A percentile compares a stretch with the other conserved stretches of the same genome.
These are phyloP conservation scores for Marasmius oreades DNA, from an alignment of 1,284 basidiomycete genomes.

Conservation along the genomic window DNA sequence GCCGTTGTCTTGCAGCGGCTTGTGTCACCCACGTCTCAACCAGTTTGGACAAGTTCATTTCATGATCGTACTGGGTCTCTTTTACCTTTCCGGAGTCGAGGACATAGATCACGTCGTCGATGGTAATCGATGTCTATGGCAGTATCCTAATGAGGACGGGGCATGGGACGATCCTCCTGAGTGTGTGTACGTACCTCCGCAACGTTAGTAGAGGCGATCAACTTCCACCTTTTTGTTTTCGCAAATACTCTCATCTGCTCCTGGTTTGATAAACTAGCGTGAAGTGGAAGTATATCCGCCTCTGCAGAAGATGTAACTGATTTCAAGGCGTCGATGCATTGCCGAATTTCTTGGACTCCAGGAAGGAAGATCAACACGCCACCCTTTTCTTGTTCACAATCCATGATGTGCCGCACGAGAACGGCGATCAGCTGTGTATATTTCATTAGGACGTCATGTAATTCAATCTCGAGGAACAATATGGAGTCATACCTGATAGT, in stretches of 20 bases:
- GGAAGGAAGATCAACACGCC: conserved; percentile 87
- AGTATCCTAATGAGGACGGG: not conserved
- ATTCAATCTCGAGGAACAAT: not conserved
- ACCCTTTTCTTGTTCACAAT: conserved; percentile 45
- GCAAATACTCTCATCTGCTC: conserved; percentile 85
- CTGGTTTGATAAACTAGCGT: conserved; percentile 84
- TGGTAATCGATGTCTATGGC: conserved; percentile 88
- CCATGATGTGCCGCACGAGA: conserved; percentile 65
- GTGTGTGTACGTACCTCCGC: conserved; percentile 56
- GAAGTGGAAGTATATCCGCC: conserved; percentile 76
- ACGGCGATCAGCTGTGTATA: conserved; percentile 61
- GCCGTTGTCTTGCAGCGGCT: conserved; percentile 80
- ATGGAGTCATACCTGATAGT: conserved; percentile 56
- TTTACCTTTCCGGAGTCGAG: conserved; percentile 88
- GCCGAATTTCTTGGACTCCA: conserved; percentile 85
- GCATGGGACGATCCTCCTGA: not conserved
- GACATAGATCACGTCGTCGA: conserved; percentile 86
- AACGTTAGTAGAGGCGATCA: conserved; percentile 89
- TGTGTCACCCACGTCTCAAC: conserved; percentile 79
- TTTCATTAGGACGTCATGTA: too few species aligned
- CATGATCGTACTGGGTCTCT: conserved; percentile 82
- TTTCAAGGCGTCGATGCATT: conserved; percentile 72
- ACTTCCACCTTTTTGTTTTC: conserved; percentile 69
- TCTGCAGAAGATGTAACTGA: conserved; percentile 31
- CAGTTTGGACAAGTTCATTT: conserved; percentile 72